Base-by-base conservation (phyloP, 768 basidiomycete species). In the Sporobolomyces pararoseus region DNA sequence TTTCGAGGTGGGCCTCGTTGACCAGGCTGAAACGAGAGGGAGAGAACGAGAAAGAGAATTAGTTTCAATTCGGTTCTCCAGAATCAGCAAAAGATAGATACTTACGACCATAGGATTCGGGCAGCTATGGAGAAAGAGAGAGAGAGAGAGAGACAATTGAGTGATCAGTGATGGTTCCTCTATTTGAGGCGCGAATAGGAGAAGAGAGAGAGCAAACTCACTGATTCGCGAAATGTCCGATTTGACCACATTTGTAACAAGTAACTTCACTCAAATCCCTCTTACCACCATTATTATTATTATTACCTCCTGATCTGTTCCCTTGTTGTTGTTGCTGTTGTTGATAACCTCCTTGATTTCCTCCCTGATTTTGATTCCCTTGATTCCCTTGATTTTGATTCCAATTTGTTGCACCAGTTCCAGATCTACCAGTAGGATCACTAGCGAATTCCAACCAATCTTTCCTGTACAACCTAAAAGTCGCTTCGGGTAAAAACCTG, bases 231-330 rank as follows among this genome's bases (percentile, higher is more conserved):
- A 73, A 73, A n/a, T 98, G 95, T 1, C 95, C 95, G 74, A 89
- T 88, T 79, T 91, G 87, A 44, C 90, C 90, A 76, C 93, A 96
- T 88, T 91, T 59, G 64, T 63, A 54, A 46, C 58, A 66, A n/a
- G 58, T 53, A 58, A 67, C 71, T 71, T 77, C 58, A 34, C 62
- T 61, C 42, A 19, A 17, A 32, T 59, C 58, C 42, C 58, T 29
- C 58, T 46, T 59, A 39, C 34, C 35, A 16, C 57, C 57, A 19
- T n/a, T 37, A 42, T 42, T 42, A 42, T 42, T 42, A 42, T 42
- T 42, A 42, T 42, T 42, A 23, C n/a, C 35, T 58, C 57, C 35
- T 5, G 23, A 37, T 58, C 34, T 32, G 29, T 37, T 4, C 31
- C 16, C 4, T 27, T 42, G 14, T 49, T 53, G 37, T 58, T 47